Evolutionary conservation across 176 grass and related monocot species (phyloP), one percentile per base, ranked within the genome.

Genomic region (Neostapfia colusana): DNA sequence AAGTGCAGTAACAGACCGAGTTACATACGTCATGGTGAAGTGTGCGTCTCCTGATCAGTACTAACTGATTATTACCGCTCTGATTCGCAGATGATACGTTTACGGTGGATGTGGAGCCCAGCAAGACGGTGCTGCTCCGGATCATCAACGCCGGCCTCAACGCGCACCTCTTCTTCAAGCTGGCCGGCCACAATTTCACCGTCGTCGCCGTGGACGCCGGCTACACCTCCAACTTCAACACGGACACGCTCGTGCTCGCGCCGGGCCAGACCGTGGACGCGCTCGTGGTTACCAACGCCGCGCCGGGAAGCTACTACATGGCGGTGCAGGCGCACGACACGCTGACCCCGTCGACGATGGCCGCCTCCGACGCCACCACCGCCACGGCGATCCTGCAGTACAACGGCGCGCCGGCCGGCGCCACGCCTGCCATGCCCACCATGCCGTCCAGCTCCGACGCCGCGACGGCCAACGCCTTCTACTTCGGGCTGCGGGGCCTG

Each of bases 261-360:
- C 88, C 93, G 35, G 93, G 93, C 0, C 91, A 97, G 56, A 91
- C 93, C 57, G 91, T 97, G 55, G 90, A 93, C 78, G 82, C 86
- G 75, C 85, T 97, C 16, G 82, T 97, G 72, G 35, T 41, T 35
- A 80, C 90, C 7, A 64, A 4, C 69, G 85, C 93, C 39, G 23
- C 77, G 8, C 65, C 88, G 6, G 84, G 80, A 20, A 77, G 79
- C 69, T 97, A 97, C 77, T 97, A 91, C 81, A 89, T 97, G 59
- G 93, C 90, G 25, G 79, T 84, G 63, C 11, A 54, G 59, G 61
- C 76, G 20, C 63, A 81, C 85, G 37, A 88, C 53, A 88, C 75
- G 36, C 54, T 88, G 62, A 81, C 73, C 1, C 78, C 81, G 11
- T 28, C 68, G 24, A 48, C 71, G 24, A 23, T 38, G 42, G 68